A percentile compares a stretch with the other conserved stretches of the same genome.
Evolutionary conservation across 192 early-diverging fungal genomes (phyloP).

Genomic region (Phycomyces nitens): DNA sequence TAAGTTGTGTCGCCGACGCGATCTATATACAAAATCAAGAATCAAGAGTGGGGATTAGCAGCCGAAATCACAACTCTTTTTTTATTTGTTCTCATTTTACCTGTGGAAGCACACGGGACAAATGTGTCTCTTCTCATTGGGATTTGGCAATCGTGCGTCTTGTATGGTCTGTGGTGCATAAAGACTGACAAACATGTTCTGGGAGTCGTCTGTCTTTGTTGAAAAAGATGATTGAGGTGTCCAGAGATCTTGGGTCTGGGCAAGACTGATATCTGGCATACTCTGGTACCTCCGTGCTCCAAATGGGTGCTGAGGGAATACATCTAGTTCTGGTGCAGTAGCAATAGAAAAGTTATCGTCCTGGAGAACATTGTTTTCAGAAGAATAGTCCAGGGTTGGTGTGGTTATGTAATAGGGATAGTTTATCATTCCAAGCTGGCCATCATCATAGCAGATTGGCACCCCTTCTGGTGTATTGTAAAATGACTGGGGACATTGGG

Average conservation of each 20-base stretch:
- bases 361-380: conserved; percentile 3
- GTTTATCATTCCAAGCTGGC: not conserved
- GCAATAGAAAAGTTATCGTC: conserved; percentile 21
- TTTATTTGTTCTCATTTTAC: conserved; percentile 1
- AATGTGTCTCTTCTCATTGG: conserved; percentile 11
- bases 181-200: no score
- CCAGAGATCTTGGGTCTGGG: not conserved
- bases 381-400: not conserved
- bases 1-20: conserved; percentile 20
- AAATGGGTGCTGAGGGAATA: not conserved
- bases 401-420: conserved; percentile 7
- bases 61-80: no score
- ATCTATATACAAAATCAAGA: conserved; percentile 2
- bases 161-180: no score
- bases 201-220: no score
- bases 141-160: not conserved
- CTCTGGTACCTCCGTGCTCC: not conserved
- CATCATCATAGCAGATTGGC: no score
- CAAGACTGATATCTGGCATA: not conserved
- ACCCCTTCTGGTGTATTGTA: no score
- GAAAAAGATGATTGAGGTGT: not conserved
- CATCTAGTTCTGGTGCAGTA: conserved; percentile 1
- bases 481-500: no score
- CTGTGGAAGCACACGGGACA: conserved; percentile 16
- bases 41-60: not conserved